phyloP scores from a whole-genome alignment of 225 moss, liverwort and hornwort species.

The Antitrichia curtipendula region DNA sequence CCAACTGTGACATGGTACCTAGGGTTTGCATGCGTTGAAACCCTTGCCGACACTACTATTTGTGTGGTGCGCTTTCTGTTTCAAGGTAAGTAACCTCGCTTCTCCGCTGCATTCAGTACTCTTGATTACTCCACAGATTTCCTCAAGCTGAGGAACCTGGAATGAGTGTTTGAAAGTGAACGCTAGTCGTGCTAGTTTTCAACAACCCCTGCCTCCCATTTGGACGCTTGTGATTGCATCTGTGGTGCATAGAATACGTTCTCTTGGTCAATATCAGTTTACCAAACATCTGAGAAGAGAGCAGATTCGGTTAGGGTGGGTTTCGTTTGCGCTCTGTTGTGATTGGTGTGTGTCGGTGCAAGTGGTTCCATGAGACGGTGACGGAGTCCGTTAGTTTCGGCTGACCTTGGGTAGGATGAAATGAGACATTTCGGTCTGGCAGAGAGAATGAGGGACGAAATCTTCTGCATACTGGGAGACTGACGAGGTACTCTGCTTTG shows the following conservation, averaged over 20 bases:
- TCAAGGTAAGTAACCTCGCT: neutral
- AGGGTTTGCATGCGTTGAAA: neutral
- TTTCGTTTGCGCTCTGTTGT: neutral
- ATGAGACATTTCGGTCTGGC: neutral
- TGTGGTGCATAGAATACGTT: neutral
- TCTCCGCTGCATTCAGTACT: neutral
- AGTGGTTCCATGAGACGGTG: neutral
- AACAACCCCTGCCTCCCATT: neutral
- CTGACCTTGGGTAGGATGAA: neutral
- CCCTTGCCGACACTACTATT: too few relatives aligned
- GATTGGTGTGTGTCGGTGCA: neutral
- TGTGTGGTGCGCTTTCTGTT: too few relatives aligned
- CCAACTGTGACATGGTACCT: neutral
- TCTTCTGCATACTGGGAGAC: neutral
- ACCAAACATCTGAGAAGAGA: neutral
- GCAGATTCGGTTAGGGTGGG: neutral
- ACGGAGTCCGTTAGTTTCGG: neutral
- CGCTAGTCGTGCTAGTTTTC: neutral
- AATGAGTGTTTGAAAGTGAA: neutral
- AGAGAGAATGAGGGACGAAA: neutral
- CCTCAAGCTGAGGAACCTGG: neutral
- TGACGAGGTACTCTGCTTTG: neutral
- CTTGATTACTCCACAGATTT: neutral
- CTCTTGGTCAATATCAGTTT: neutral
- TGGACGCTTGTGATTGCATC: neutral